These are phyloP conservation scores for Coprinellus aureogranulatus DNA, from an alignment of 768 basidiomycete species.

Conservation along the genomic window DNA sequence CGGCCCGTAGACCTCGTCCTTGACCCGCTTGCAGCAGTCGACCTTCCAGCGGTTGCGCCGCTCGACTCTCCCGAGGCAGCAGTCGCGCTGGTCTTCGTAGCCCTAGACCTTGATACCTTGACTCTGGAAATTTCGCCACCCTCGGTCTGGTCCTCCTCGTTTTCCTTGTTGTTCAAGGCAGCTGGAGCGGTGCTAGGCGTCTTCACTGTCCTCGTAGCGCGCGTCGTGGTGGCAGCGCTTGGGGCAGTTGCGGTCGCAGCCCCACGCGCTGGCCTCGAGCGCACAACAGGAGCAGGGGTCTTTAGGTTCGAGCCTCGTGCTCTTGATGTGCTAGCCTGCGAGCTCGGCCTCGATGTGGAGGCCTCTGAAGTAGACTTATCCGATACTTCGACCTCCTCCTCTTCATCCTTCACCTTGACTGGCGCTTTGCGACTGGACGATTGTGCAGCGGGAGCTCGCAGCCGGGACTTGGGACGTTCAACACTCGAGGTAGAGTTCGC, in stretches of 20 bases:
- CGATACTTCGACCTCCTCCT: not conserved
- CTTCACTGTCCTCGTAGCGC: slow-evolving; percentile 25
- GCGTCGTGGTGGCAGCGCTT: slow-evolving; percentile 15
- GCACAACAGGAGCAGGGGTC: not conserved
- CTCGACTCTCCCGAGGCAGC: not conserved
- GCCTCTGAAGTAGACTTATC: not conserved
- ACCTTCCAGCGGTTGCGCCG: slow-evolving; percentile 15
- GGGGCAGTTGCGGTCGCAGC: slow-evolving; percentile 8
- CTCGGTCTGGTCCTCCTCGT: slow-evolving; percentile 26
- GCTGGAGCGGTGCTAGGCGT: slow-evolving; percentile 36
- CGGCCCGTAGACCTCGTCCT: slow-evolving; percentile 11
- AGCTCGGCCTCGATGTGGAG: no score
- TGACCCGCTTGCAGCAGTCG: slow-evolving; percentile 15
- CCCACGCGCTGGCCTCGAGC: not conserved
- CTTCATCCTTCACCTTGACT: not conserved
- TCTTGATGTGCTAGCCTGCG: not conserved
- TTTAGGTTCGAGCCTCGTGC: not conserved
- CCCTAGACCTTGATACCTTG: slow-evolving; percentile 31
- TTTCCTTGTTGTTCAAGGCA: slow-evolving; percentile 40
- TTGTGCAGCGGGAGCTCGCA: not conserved
- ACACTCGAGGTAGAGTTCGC: not conserved
- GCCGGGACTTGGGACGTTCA: not conserved
- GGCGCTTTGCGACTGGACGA: not conserved
- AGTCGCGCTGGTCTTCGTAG: not conserved
- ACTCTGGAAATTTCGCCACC: slow-evolving; percentile 32